A percentile compares a stretch with the other conserved stretches of the same genome.
phyloP scores from a whole-genome alignment of 2,329 filamentous ascomycete genomes.

The Fusarium verrucosum region DNA sequence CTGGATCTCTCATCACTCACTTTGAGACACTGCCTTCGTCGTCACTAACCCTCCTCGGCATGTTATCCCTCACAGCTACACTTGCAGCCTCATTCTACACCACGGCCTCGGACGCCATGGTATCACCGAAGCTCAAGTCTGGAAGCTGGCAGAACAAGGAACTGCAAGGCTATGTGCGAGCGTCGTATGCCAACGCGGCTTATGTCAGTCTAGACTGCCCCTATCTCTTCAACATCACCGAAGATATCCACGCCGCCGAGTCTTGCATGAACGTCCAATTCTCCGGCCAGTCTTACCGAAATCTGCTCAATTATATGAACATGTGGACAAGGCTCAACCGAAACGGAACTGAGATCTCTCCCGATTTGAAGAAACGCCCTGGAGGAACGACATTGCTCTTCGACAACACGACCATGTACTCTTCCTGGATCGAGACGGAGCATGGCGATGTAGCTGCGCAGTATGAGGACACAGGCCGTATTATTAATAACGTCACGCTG shows the following conservation, averaged over 20 bases:
- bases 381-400: constrained; percentile 69
- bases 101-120: constrained; percentile 77
- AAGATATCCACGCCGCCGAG: constrained; percentile 52
- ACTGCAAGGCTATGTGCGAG: constrained; percentile 65
- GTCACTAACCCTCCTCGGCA: constrained; percentile 69
- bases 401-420: constrained; percentile 77
- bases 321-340: constrained; percentile 62
- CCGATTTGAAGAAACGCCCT: constrained; percentile 61
- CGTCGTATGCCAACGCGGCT: constrained; percentile 69
- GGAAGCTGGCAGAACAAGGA: constrained; percentile 59
- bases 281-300: constrained; percentile 75
- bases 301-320: constrained; percentile 69
- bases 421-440: constrained; percentile 72
- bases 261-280: constrained; percentile 77
- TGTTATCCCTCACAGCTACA: constrained; percentile 70
- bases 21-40: constrained; percentile 72
- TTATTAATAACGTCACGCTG: constrained; percentile 79
- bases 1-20: constrained; percentile 76
- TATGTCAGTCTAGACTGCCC: constrained; percentile 68
- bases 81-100: constrained; percentile 77
- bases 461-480: constrained; percentile 60
- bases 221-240: constrained; percentile 64
- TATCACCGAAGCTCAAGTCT: constrained; percentile 75
- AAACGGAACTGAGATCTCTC: constrained; percentile 54
- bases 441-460: constrained; percentile 61